These are phyloP conservation scores for Candida arabinofermentans DNA, from an alignment of 805 yeast genomes.

Conservation along the genomic window DNA sequence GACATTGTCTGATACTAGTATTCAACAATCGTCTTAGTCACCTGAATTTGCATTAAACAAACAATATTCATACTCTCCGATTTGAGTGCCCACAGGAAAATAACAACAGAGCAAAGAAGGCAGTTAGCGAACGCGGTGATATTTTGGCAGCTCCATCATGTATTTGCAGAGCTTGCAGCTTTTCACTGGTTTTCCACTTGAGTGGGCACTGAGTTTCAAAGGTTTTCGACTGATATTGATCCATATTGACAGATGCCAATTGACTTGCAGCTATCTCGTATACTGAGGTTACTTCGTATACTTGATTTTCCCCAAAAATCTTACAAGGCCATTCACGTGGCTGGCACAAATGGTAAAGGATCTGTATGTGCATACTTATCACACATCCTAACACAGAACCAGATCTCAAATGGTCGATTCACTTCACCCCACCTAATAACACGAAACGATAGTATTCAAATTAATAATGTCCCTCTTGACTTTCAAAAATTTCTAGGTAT, in stretches of 20 bases:
- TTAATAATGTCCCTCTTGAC: slow-evolving; percentile 57
- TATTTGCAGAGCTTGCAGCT: too few species aligned
- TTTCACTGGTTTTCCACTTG: too few species aligned
- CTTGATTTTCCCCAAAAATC: slow-evolving; percentile 67
- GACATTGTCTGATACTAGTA: slow-evolving; percentile 14
- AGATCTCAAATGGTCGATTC: slow-evolving; percentile 65
- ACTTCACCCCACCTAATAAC: slow-evolving; percentile 83
- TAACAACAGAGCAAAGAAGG: background rate
- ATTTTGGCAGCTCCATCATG: background rate
- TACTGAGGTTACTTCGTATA: slow-evolving; percentile 38
- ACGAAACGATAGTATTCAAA: slow-evolving; percentile 70
- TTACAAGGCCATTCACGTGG: slow-evolving; percentile 77
- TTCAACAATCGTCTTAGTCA: too few species aligned
- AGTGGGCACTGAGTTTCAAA: too few species aligned
- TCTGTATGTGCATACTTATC: slow-evolving; percentile 82
- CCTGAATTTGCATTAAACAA: too few species aligned
- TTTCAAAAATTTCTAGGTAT: slow-evolving; percentile 40
- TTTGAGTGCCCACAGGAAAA: background rate
- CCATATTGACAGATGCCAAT: slow-evolving; percentile 38
- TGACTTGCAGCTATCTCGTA: slow-evolving; percentile 55
- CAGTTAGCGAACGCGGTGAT: background rate
- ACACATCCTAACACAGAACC: slow-evolving; percentile 50
- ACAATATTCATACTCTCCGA: too few species aligned
- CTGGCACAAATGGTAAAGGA: slow-evolving; percentile 97
- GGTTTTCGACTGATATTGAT: background rate